Percentiles rank a stretch among this genome's conserved stretches.
Evolutionary conservation across 352 stramenopile species (phyloP).

Genomic region (Albugo candida): DNA sequence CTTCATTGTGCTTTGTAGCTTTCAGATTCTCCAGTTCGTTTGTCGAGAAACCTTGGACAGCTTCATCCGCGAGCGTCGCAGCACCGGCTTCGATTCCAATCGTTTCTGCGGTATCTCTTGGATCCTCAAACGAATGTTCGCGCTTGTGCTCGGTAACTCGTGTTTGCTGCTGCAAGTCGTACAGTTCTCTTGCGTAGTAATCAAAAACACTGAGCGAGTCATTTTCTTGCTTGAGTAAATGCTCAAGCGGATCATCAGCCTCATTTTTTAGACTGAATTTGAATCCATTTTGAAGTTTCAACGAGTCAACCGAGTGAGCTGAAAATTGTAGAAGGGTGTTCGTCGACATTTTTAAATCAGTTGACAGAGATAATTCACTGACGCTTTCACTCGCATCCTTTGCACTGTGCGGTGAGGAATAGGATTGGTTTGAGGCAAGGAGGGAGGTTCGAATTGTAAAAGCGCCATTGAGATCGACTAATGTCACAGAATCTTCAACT

Average conservation of each 20-base stretch:
- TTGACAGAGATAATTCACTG: constrained; percentile 1
- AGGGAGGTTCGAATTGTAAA: too few species aligned
- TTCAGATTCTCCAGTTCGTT: constrained; percentile 24
- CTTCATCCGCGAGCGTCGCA: constrained; percentile 1
- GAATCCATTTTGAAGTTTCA: constrained; percentile 4
- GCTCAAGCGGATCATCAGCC: constrained; percentile 14
- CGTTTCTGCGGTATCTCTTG: constrained; percentile 1
- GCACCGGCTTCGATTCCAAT: constrained; percentile 7
- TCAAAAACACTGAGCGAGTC: constrained; percentile 62
- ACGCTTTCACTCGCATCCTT: background rate
- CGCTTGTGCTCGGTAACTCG: background rate
- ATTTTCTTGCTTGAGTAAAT: constrained; percentile 30
- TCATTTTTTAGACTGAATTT: constrained; percentile 1
- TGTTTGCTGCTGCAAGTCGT: constrained; percentile 21
- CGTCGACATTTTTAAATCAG: background rate
- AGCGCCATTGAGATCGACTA: background rate
- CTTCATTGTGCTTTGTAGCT: constrained; percentile 6
- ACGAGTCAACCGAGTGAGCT: constrained; percentile 1
- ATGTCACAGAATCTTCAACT: constrained; percentile 4
- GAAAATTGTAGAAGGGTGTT: constrained; percentile 2
- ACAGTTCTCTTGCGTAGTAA: constrained; percentile 24
- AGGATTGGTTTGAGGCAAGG: too few species aligned
- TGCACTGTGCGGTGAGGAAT: too few species aligned
- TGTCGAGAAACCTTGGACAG: constrained; percentile 4
- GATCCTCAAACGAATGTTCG: background rate